Evolutionary conservation across 495 filamentous ascomycete genomes (phyloP).

Genomic region (Astrothelium macrocarpum): DNA sequence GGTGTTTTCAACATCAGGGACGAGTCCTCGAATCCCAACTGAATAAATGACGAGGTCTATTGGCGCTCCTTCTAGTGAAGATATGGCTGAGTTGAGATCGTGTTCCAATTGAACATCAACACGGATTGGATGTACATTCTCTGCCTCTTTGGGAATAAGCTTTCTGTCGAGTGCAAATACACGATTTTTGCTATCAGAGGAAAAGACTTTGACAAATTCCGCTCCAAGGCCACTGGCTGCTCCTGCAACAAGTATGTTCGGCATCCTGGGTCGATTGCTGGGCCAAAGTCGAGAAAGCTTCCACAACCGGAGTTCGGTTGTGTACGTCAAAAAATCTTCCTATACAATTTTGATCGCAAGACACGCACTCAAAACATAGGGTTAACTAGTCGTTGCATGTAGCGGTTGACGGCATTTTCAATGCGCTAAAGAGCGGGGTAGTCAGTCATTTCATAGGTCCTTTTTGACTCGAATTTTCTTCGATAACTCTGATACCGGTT

Average conservation of each 20-base stretch:
- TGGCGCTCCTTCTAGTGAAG: constrained; percentile 10
- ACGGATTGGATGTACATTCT: constrained; percentile 11
- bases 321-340: neutral
- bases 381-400: neutral
- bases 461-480: neutral
- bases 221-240: constrained; percentile 23
- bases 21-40: constrained; percentile 33
- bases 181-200: neutral
- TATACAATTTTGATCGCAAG: too few species aligned
- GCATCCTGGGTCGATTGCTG: constrained; percentile 7
- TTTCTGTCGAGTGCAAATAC: constrained; percentile 17
- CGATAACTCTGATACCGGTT: too few species aligned
- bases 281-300: neutral
- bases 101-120: constrained; percentile 13
- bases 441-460: neutral
- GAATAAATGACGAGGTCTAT: constrained; percentile 31
- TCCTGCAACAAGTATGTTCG: constrained; percentile 22
- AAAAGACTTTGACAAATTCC: constrained; percentile 19
- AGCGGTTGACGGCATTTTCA: neutral
- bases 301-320: neutral
- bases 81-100: constrained; percentile 14
- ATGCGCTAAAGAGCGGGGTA: neutral
- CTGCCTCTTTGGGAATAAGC: neutral
- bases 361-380: too few species aligned
- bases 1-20: constrained; percentile 18